A percentile compares a stretch with the other conserved stretches of the same genome.
phyloP scores from a whole-genome alignment of 2,329 filamentous ascomycete genomes.

The Epichloe gansuensis region DNA sequence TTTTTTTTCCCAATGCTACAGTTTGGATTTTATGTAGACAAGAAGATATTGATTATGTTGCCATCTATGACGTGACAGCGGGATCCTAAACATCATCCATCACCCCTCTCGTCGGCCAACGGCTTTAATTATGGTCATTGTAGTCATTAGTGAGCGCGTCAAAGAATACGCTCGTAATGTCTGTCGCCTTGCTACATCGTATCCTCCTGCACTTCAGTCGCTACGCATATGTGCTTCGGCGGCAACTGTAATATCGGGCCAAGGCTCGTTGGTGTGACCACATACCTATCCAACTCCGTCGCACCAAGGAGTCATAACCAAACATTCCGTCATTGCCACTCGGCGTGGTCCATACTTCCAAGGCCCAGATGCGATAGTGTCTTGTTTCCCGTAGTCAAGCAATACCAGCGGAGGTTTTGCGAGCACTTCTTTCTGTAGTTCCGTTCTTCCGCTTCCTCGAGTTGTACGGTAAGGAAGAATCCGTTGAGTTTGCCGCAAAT shows the following conservation, averaged over 20 bases:
- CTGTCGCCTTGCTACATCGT: background rate
- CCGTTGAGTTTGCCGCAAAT: background rate
- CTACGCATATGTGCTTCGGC: background rate
- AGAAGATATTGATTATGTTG: background rate
- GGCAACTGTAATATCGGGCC: background rate
- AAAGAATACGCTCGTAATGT: background rate
- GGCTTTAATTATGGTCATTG: background rate
- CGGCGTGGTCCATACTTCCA: background rate
- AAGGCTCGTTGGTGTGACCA: background rate
- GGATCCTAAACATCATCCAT: background rate
- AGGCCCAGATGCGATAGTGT: background rate
- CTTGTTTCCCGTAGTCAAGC: background rate
- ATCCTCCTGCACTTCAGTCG: background rate
- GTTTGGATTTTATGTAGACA: background rate
- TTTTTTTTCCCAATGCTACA: background rate
- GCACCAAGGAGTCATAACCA: slow-evolving; percentile 2
- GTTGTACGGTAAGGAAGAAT: background rate
- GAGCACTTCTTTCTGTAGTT: background rate
- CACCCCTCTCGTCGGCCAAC: background rate
- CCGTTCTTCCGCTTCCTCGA: background rate
- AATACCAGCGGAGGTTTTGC: background rate
- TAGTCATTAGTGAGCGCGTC: background rate
- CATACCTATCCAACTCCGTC: background rate
- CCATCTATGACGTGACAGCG: background rate
- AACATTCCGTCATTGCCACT: slow-evolving; percentile 3